Evolutionary conservation across 345 rosid species (phyloP).

Genomic region (Brassica napus): DNA sequence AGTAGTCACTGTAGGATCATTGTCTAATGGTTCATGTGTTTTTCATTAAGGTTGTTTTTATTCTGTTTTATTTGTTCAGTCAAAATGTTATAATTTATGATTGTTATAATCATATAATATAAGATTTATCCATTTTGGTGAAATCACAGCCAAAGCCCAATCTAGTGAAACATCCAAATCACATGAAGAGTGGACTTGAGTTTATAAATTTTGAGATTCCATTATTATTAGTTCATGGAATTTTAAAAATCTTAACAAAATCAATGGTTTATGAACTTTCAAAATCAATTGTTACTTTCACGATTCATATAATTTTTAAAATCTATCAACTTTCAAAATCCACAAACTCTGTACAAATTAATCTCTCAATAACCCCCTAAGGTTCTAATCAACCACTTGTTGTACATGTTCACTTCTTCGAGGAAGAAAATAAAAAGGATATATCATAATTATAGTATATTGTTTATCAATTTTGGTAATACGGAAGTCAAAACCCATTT

Average conservation of each 20-base stretch:
- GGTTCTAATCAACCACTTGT: background rate
- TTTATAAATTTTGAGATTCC: background rate
- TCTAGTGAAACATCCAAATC: background rate
- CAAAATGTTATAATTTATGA: background rate
- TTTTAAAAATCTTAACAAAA: too few relatives aligned
- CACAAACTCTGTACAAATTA: too few relatives aligned
- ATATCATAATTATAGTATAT: background rate
- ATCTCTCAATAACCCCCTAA: too few relatives aligned
- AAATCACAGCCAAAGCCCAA: background rate
- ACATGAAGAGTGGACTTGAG: background rate
- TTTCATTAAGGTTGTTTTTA: conserved; percentile 10
- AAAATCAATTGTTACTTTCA: too few relatives aligned
- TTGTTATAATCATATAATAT: background rate
- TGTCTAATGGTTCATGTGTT: conserved; percentile 21
- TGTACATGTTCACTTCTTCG: background rate
- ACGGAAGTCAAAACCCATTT: background rate
- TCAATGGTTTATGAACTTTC: too few relatives aligned
- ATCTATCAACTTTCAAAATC: too few relatives aligned
- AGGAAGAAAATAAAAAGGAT: background rate
- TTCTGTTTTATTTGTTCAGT: conserved; percentile 1
- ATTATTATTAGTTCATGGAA: too few relatives aligned
- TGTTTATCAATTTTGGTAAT: conserved; percentile 6
- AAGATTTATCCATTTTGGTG: conserved; percentile 11
- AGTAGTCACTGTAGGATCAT: conserved; percentile 4
- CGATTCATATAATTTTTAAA: too few relatives aligned